These are phyloP conservation scores for Chrysoporthe puriensis DNA, from an alignment of 2,329 filamentous ascomycete genomes.

Conservation along the genomic window DNA sequence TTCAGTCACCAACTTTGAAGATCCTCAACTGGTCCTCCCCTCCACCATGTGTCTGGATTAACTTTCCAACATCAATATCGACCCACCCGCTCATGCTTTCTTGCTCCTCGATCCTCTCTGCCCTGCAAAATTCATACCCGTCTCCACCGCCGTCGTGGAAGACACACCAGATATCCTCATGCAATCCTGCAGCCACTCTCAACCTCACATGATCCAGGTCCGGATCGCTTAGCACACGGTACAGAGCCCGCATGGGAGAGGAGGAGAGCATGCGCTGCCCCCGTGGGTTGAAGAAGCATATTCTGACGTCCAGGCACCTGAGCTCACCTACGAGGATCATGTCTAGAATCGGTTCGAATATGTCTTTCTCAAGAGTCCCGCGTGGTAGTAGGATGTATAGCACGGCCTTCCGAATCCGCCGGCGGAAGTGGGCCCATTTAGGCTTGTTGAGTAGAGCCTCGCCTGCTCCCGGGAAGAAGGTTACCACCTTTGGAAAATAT, in stretches of 20 bases:
- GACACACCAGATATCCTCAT: conserved; percentile 45
- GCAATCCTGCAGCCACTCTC: conserved; percentile 40
- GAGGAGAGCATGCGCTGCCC: conserved; percentile 23
- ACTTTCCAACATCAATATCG: conserved; percentile 35
- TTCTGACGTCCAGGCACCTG: conserved; percentile 31
- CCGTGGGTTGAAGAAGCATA: conserved; percentile 2
- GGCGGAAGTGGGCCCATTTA: conserved; percentile 20
- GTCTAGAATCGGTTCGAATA: conserved; percentile 33
- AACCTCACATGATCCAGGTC: conserved; percentile 47
- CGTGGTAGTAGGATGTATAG: conserved; percentile 33
- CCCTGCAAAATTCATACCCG: neutral
- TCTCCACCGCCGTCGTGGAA: conserved; percentile 40
- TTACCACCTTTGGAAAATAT: neutral
- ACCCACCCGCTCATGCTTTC: conserved; percentile 25
- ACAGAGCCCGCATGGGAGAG: conserved; percentile 36
- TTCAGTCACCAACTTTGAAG: conserved; percentile 15
- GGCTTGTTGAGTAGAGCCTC: conserved; percentile 11
- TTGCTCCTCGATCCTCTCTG: neutral
- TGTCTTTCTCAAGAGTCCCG: conserved; percentile 26
- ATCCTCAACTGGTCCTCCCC: conserved; percentile 14
- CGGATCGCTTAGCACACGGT: conserved; percentile 49
- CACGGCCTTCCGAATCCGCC: conserved; percentile 31
- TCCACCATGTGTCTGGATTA: conserved; percentile 27
- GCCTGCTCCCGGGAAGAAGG: conserved; percentile 8
- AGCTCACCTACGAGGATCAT: conserved; percentile 36